Conservation (phyloP, 1,139 yeast genomes). For the Yamadazyma atlantica region DNA sequence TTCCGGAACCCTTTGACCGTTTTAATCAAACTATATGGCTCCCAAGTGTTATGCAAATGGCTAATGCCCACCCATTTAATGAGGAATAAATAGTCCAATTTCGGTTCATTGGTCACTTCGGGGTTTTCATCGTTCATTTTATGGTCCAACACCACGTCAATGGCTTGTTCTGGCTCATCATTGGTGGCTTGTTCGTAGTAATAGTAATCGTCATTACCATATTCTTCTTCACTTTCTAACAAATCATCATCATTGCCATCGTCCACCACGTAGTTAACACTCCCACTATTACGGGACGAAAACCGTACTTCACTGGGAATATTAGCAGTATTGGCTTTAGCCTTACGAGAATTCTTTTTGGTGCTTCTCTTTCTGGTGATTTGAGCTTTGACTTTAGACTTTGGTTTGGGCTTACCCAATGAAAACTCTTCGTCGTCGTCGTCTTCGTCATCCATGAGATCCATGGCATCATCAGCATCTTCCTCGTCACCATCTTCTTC, state of each 20-base stretch:
- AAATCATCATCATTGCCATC: conserved; percentile 65
- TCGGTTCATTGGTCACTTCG: conserved; percentile 51
- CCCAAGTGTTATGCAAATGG: conserved; percentile 97
- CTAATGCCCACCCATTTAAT: conserved; percentile 89
- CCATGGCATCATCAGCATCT: conserved; percentile 24
- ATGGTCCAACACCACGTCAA: conserved; percentile 58
- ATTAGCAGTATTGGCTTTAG: conserved; percentile 10
- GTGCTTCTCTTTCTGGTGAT: no score
- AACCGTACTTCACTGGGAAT: conserved; percentile 58
- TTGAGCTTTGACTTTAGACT: conserved; percentile 5
- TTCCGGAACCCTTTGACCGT: conserved; percentile 73
- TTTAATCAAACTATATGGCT: conserved; percentile 59
- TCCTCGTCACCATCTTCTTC: conserved; percentile 13
- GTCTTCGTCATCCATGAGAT: conserved; percentile 18
- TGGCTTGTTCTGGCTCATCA: conserved; percentile 41
- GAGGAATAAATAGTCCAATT: conserved; percentile 58
- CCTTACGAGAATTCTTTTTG: conserved; percentile 11
- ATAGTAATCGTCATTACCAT: conserved; percentile 36
- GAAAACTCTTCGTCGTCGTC: conserved; percentile 25
- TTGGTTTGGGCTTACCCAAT: conserved; percentile 2
- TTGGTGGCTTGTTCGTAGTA: conserved; percentile 35
- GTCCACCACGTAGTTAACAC: conserved; percentile 77
- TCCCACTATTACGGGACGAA: conserved; percentile 69
- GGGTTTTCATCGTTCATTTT: conserved; percentile 37
- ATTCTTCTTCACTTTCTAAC: conserved; percentile 54